A percentile compares a stretch with the other conserved stretches of the same genome.
Conservation (phyloP, 2,329 filamentous ascomycete genomes). For the Metarhizium brunneum region DNA sequence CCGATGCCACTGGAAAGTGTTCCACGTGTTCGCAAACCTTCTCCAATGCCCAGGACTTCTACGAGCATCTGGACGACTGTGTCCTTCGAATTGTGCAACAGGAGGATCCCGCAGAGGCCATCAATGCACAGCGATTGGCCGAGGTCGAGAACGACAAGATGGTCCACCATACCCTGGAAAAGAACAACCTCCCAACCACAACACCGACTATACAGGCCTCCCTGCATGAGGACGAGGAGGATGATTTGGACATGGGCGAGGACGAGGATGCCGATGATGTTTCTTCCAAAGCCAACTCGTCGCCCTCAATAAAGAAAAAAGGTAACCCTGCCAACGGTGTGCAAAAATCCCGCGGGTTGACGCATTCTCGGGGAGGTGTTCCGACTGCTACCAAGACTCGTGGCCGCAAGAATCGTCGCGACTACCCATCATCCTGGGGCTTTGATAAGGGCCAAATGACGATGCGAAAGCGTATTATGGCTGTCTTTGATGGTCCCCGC, state of each 20-base stretch:
- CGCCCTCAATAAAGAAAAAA: conserved; percentile 42
- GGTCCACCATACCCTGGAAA: conserved; percentile 53
- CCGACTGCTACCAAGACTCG: conserved; percentile 46
- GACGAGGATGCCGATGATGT: conserved; percentile 38
- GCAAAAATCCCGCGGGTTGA: conserved; percentile 63
- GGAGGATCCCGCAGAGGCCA: conserved; percentile 59
- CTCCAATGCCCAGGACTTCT: conserved; percentile 91
- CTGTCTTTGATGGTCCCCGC: conserved; percentile 80
- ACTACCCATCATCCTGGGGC: conserved; percentile 91
- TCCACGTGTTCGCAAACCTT: conserved; percentile 90
- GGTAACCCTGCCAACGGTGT: conserved; percentile 46
- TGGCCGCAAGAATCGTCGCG: conserved; percentile 82
- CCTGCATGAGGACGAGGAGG: conserved; percentile 42
- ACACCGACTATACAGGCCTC: conserved; percentile 32
- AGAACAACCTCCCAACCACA: conserved; percentile 47
- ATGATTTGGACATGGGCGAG: conserved; percentile 40
- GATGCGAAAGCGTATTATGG: conserved; percentile 94
- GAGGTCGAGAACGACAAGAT: conserved; percentile 56
- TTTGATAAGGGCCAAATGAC: conserved; percentile 90
- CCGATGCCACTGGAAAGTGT: conserved; percentile 84
- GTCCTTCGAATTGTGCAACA: conserved; percentile 64
- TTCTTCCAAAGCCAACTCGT: conserved; percentile 35
- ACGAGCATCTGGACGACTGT: conserved; percentile 85
- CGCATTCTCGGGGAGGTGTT: conserved; percentile 67
- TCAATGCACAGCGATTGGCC: conserved; percentile 58